Conservation (phyloP, 257 asterid genomes). For the Leptodermis oblonga region DNA sequence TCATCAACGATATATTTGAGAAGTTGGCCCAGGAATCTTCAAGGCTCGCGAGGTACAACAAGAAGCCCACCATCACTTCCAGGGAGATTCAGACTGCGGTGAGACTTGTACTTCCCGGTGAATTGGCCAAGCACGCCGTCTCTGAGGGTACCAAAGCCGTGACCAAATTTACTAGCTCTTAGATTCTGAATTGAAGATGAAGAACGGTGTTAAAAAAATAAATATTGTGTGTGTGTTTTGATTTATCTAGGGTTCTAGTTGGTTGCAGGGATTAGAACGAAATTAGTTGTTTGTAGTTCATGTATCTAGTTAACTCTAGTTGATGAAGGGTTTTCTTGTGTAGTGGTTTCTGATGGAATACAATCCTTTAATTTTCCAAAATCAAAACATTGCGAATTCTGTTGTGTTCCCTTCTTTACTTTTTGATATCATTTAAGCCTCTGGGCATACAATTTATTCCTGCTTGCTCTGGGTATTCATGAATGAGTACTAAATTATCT, state of each 20-base stretch:
- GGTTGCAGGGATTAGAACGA: not conserved
- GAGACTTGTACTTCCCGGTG: conserved; percentile 60
- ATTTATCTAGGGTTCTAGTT: not conserved
- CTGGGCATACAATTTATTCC: too few species aligned
- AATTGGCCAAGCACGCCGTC: conserved; percentile 67
- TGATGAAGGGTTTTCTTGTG: too few species aligned
- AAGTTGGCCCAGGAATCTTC: conserved; percentile 56
- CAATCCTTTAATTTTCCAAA: too few species aligned
- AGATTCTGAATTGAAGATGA: not conserved
- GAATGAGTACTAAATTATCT: too few species aligned
- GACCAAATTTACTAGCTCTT: conserved; percentile 61
- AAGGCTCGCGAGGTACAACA: conserved; percentile 52
- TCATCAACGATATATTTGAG: conserved; percentile 50
- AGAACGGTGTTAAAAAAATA: not conserved
- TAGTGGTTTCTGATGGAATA: too few species aligned
- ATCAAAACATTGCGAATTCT: too few species aligned
- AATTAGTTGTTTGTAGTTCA: too few species aligned
- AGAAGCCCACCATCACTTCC: conserved; percentile 60
- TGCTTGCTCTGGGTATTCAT: too few species aligned
- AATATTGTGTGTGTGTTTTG: not conserved
- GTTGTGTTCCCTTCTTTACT: too few species aligned
- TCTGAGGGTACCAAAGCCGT: conserved; percentile 69
- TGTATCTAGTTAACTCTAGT: not conserved
- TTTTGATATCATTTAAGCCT: too few species aligned
- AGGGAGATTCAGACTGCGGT: conserved; percentile 57